phyloP scores from a whole-genome alignment of 805 yeast species.

The Starmerella vitae region DNA sequence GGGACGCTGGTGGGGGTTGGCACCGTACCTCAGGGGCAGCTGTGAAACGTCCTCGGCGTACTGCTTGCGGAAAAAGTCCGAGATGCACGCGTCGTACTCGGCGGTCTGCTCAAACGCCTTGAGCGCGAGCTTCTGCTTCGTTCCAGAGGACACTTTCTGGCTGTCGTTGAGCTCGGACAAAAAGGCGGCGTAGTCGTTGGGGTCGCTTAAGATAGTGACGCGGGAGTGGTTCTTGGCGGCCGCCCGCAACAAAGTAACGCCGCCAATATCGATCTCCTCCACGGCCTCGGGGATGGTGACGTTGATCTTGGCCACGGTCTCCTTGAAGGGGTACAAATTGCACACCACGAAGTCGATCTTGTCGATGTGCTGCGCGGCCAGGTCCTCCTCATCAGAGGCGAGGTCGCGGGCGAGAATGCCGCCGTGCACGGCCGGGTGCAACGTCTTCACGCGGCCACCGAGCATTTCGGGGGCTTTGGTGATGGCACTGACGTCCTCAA shows the following conservation, averaged over 20 bases:
- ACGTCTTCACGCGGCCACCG: conserved; percentile 95
- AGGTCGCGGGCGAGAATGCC: conserved; percentile 82
- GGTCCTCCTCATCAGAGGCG: conserved; percentile 80
- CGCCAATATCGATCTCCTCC: conserved; percentile 96
- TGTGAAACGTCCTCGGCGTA: conserved; percentile 82
- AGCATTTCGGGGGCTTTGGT: conserved; percentile 99
- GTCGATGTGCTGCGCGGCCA: conserved; percentile 77
- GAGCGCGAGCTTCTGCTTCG: conserved; percentile 75
- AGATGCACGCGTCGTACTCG: conserved; percentile 87
- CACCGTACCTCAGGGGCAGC: conserved; percentile 93
- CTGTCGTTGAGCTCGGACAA: conserved; percentile 69
- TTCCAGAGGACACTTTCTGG: conserved; percentile 47
- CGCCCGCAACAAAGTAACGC: conserved; percentile 93
- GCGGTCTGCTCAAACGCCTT: conserved; percentile 99
- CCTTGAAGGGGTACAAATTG: conserved; percentile 95
- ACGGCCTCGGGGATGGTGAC: conserved; percentile 96
- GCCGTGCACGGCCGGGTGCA: conserved; percentile 98
- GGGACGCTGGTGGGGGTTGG: conserved; percentile 98
- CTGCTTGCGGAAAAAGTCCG: conserved; percentile 95
- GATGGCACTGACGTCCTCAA: conserved; percentile 85
- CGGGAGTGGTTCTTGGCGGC: conserved; percentile 97
- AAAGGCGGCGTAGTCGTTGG: conserved; percentile 79
- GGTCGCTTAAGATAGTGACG: conserved; percentile 91
- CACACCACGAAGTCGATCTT: conserved; percentile 96
- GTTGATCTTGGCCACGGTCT: conserved; percentile 87